A percentile compares a stretch with the other conserved stretches of the same genome.
Evolutionary conservation across 2,329 filamentous ascomycete genomes (phyloP).

Genomic region (Xylaria sp.): DNA sequence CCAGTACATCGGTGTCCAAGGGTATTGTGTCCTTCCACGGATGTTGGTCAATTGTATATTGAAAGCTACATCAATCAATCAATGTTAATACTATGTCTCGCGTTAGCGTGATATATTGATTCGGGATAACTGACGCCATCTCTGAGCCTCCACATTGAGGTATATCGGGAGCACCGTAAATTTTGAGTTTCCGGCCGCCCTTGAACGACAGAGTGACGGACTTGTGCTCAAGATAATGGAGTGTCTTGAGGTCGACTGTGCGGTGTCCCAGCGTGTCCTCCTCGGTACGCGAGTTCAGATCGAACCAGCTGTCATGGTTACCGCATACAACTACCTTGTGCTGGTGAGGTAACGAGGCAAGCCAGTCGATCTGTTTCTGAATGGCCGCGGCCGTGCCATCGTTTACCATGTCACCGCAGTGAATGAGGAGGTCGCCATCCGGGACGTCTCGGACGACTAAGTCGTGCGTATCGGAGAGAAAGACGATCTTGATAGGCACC

Average conservation of each 20-base stretch:
- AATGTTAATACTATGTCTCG: too few species aligned
- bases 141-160: constrained; percentile 74
- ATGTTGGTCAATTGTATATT: constrained; percentile 69
- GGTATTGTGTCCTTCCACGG: constrained; percentile 78
- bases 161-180: constrained; percentile 85
- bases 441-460: constrained; percentile 66
- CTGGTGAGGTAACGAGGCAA: constrained; percentile 72
- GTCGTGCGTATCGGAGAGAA: constrained; percentile 88
- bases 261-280: constrained; percentile 60
- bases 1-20: constrained; percentile 73
- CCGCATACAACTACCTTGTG: constrained; percentile 85
- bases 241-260: constrained; percentile 66
- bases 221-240: constrained; percentile 78
- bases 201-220: constrained; percentile 67
- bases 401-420: constrained; percentile 85
- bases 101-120: too few species aligned
- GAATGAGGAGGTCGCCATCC: constrained; percentile 82
- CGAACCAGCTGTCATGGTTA: constrained; percentile 90
- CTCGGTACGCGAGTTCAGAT: constrained; percentile 64
- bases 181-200: constrained; percentile 63
- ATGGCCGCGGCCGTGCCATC: constrained; percentile 74
- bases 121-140: constrained; percentile 57
- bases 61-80: constrained; percentile 66
- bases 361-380: constrained; percentile 84
- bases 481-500: constrained; percentile 75